Conservation (phyloP, 768 basidiomycete genomes). For the Polyporus arcularius region DNA sequence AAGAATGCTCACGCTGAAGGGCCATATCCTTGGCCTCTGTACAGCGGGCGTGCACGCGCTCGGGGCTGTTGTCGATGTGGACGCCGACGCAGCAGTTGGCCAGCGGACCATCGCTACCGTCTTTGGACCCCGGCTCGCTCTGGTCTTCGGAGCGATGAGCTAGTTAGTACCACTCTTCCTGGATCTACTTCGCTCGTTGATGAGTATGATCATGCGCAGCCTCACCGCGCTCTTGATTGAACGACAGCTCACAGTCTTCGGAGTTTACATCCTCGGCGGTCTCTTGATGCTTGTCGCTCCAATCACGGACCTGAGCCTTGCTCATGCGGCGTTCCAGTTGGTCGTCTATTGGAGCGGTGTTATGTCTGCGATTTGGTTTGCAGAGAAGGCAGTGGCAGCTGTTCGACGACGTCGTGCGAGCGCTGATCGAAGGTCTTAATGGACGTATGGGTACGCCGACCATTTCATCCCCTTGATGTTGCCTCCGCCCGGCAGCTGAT, state of each 20-base stretch:
- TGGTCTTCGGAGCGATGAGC: neutral
- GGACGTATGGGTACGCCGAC: neutral
- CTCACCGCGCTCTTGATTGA: neutral
- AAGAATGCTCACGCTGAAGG: neutral
- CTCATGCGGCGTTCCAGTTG: slow-evolving; percentile 4
- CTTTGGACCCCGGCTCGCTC: neutral
- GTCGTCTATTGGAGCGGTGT: slow-evolving; percentile 4
- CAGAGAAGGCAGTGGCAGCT: neutral
- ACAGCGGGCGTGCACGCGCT: slow-evolving; percentile 12
- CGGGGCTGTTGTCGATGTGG: slow-evolving; percentile 6
- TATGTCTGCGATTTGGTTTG: slow-evolving; percentile 13
- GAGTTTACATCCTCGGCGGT: slow-evolving; percentile 7
- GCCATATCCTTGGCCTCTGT: slow-evolving; percentile 9
- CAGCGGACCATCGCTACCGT: slow-evolving; percentile 12
- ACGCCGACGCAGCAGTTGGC: slow-evolving; percentile 4
- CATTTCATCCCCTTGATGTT: neutral
- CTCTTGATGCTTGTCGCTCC: neutral
- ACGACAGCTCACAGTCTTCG: slow-evolving; percentile 2
- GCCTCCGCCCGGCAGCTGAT: no score
- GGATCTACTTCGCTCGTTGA: neutral
- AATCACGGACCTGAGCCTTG: neutral
- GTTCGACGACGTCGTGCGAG: neutral
- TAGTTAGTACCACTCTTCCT: slow-evolving; percentile 1
- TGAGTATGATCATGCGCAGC: neutral
- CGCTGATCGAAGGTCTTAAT: neutral